Percentiles rank a stretch among this genome's conserved stretches.
Evolutionary conservation across 2,329 filamentous ascomycete species (phyloP).

Genomic region (Tolypocladium nubicola): DNA sequence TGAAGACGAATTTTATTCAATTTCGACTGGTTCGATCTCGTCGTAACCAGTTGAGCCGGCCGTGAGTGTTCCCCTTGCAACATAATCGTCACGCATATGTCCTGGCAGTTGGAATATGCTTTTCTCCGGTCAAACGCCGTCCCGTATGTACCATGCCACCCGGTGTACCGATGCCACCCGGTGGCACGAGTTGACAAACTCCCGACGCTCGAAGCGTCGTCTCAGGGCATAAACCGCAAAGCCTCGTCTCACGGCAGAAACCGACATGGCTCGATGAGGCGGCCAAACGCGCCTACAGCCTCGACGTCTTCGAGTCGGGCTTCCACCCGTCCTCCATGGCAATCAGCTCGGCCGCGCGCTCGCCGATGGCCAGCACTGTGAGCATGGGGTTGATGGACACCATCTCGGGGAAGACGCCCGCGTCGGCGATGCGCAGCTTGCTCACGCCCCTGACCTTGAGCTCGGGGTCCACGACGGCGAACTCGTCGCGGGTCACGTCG

Average conservation of each 20-base stretch:
- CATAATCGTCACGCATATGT: background rate
- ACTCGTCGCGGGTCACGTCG: slow-evolving; percentile 52
- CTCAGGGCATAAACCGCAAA: background rate
- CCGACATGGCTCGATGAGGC: background rate
- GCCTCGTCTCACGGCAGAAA: background rate
- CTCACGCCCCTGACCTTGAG: slow-evolving; percentile 63
- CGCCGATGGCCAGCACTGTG: slow-evolving; percentile 74
- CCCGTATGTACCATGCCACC: background rate
- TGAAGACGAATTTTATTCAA: background rate
- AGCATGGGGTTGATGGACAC: slow-evolving; percentile 83
- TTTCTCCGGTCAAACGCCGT: background rate
- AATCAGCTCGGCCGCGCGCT: slow-evolving; percentile 76
- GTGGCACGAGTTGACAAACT: background rate
- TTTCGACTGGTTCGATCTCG: background rate
- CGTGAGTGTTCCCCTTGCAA: background rate
- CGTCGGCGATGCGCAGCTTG: slow-evolving; percentile 71
- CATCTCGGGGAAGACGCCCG: slow-evolving; percentile 83
- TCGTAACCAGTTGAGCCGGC: background rate
- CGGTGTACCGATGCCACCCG: background rate
- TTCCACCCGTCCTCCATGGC: slow-evolving; percentile 50
- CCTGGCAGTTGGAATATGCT: too few species aligned
- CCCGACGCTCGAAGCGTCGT: background rate
- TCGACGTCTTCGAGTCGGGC: slow-evolving; percentile 17
- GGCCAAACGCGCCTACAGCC: slow-evolving; percentile 13
- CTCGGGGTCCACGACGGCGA: slow-evolving; percentile 71